Conservation (phyloP, 108 stramenopile genomes). For the Skeletonema menzelii region DNA sequence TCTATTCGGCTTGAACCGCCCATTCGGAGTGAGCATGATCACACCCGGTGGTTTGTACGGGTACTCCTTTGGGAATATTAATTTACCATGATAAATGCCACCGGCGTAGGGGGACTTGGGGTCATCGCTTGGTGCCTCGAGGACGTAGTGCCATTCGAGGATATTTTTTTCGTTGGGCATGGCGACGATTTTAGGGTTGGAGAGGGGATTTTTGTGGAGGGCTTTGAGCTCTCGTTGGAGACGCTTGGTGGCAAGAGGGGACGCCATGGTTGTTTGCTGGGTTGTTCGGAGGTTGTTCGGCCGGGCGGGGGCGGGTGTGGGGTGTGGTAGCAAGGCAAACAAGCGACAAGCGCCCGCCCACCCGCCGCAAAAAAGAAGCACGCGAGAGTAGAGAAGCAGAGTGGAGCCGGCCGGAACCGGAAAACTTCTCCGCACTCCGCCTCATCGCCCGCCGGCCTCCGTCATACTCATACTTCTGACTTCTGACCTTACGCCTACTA, state of each 20-base stretch:
- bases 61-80: slow-evolving; percentile 88
- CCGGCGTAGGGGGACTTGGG: slow-evolving; percentile 73
- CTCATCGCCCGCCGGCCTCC: too few relatives aligned
- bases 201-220: slow-evolving; percentile 76
- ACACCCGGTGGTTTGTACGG: slow-evolving; percentile 96
- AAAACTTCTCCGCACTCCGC: too few relatives aligned
- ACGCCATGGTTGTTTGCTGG: slow-evolving; percentile 53
- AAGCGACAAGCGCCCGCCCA: too few relatives aligned
- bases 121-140: slow-evolving; percentile 77
- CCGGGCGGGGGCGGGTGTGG: too few relatives aligned
- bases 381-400: too few relatives aligned
- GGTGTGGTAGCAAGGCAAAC: too few relatives aligned
- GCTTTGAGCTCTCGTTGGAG: slow-evolving; percentile 77
- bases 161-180: slow-evolving; percentile 79
- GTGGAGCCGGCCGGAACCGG: too few relatives aligned
- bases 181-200: slow-evolving; percentile 72
- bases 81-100: slow-evolving; percentile 79
- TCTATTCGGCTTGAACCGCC: slow-evolving; percentile 85
- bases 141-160: slow-evolving; percentile 96
- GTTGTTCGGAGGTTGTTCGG: too few relatives aligned
- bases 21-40: slow-evolving; percentile 92
- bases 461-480: too few relatives aligned
- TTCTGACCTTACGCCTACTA: too few relatives aligned
- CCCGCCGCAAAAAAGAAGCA: too few relatives aligned
- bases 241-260: slow-evolving; percentile 76